These are phyloP conservation scores for Sporisorium scitamineum DNA, from an alignment of 1,284 basidiomycete species.

Conservation along the genomic window DNA sequence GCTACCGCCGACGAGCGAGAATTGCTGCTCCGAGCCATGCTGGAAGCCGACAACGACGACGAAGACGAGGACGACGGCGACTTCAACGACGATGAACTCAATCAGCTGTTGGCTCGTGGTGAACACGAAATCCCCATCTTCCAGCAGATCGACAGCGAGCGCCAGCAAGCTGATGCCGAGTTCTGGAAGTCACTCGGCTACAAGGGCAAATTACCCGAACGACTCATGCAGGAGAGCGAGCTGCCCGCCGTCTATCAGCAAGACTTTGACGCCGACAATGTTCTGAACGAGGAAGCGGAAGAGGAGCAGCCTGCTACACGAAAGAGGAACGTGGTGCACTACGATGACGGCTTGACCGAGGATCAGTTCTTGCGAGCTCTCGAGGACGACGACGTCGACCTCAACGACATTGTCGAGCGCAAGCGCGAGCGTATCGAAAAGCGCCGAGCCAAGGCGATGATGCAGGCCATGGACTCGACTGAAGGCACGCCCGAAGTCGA, in stretches of 20 bases:
- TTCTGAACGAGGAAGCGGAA: constrained; percentile 65
- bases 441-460: constrained; percentile 57
- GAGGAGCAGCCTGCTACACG: constrained; percentile 80
- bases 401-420: constrained; percentile 71
- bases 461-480: constrained; percentile 44
- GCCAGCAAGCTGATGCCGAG: constrained; percentile 79
- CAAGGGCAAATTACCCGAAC: constrained; percentile 75
- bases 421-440: constrained; percentile 68
- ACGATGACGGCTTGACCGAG: constrained; percentile 93
- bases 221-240: constrained; percentile 88
- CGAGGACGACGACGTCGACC: constrained; percentile 84
- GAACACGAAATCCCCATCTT: constrained; percentile 85
- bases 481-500: constrained; percentile 58
- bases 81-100: constrained; percentile 97
- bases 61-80: constrained; percentile 77
- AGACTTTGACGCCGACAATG: constrained; percentile 72
- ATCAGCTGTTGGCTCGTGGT: constrained; percentile 87
- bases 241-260: constrained; percentile 91
- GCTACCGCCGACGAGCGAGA: constrained; percentile 98
- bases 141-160: constrained; percentile 84
- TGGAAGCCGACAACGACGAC: constrained; percentile 69
- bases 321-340: constrained; percentile 86
- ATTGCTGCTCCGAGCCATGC: constrained; percentile 81
- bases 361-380: constrained; percentile 83
- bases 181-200: constrained; percentile 82